A percentile compares a stretch with the other conserved stretches of the same genome.
These are phyloP conservation scores for Inonotus obliquus DNA, from an alignment of 1,284 basidiomycete species.

Conservation along the genomic window DNA sequence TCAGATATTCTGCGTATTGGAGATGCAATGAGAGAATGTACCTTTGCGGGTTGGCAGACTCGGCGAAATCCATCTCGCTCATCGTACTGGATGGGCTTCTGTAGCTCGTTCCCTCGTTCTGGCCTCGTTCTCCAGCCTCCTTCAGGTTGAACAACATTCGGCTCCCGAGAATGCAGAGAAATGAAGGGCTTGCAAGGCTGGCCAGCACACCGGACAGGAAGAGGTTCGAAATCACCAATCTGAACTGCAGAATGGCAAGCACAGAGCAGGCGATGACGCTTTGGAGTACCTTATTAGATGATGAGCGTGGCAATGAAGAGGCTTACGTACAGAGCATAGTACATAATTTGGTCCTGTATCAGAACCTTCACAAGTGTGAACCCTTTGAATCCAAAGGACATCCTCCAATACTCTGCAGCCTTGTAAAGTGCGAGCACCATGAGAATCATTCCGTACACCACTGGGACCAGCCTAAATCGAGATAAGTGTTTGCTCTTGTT, in stretches of 20 bases:
- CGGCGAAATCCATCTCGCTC: not conserved
- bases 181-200: conserved; percentile 2
- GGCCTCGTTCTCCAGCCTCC: not conserved
- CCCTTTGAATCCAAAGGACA: not conserved
- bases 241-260: not conserved
- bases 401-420: conserved; percentile 1
- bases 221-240: not conserved
- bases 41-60: not conserved
- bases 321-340: not conserved
- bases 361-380: not conserved
- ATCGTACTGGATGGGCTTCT: not conserved
- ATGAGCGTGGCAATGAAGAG: not conserved
- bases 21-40: not conserved
- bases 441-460: not conserved
- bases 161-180: not conserved
- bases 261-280: conserved; percentile 1
- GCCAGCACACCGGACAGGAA: not conserved
- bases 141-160: conserved; percentile 3
- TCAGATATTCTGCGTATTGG: not conserved
- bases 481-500: not conserved
- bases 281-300: not conserved
- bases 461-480: not conserved
- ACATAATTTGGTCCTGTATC: conserved; percentile 2
- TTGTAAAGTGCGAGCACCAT: not conserved
- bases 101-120: not conserved